A percentile compares a stretch with the other conserved stretches of the same genome.
These are phyloP conservation scores for Hapsidospora chrysogenum DNA, from an alignment of 495 filamentous ascomycete genomes.

Conservation along the genomic window DNA sequence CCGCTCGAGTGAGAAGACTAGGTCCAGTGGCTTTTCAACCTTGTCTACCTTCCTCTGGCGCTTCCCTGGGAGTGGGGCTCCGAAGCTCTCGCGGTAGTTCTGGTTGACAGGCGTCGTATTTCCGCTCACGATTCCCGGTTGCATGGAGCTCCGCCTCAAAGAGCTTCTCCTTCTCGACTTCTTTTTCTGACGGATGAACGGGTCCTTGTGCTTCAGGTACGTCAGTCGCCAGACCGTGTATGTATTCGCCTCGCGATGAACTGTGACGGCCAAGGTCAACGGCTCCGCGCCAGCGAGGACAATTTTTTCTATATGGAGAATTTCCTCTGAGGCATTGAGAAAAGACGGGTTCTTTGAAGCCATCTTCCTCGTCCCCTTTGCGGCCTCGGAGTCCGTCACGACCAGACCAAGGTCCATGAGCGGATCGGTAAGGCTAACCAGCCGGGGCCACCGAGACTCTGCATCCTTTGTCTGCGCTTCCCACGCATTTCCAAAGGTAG, in stretches of 20 bases:
- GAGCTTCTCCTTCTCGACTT: slow-evolving; percentile 34
- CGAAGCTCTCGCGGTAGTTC: slow-evolving; percentile 30
- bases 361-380: slow-evolving; percentile 8
- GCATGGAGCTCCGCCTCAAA: slow-evolving; percentile 72
- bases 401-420: slow-evolving; percentile 74
- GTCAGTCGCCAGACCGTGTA: slow-evolving; percentile 68
- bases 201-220: slow-evolving; percentile 44
- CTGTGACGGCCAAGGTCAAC: slow-evolving; percentile 65
- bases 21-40: slow-evolving; percentile 33
- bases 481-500: slow-evolving; percentile 30
- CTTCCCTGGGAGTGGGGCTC: slow-evolving; percentile 26
- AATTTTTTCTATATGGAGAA: slow-evolving; percentile 49
- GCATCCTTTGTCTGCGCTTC: slow-evolving; percentile 24
- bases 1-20: slow-evolving; percentile 56
- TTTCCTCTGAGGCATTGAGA: slow-evolving; percentile 55
- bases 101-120: slow-evolving; percentile 58
- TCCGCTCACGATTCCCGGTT: slow-evolving; percentile 59
- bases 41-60: slow-evolving; percentile 24
- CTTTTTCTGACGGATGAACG: slow-evolving; percentile 30
- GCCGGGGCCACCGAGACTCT: slow-evolving; percentile 50
- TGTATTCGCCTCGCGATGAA: slow-evolving; percentile 51
- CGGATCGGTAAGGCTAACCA: slow-evolving; percentile 79
- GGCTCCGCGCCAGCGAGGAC: slow-evolving; percentile 7
- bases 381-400: slow-evolving; percentile 32
- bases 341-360: slow-evolving; percentile 12